Evolutionary conservation across 495 filamentous ascomycete genomes (phyloP).

Genomic region (Xylaria grammica): DNA sequence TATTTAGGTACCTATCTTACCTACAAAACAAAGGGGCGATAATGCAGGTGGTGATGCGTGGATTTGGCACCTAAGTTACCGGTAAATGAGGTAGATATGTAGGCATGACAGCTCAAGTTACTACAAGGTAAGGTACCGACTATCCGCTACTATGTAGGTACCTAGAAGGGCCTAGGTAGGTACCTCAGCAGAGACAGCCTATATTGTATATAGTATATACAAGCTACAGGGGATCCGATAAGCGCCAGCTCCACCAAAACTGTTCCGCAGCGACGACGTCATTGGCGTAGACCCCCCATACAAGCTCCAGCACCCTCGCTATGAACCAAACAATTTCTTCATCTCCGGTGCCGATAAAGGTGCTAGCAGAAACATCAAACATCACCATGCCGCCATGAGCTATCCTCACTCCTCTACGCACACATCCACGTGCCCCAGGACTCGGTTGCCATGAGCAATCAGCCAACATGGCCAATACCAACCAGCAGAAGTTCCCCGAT

Average conservation of each 20-base stretch:
- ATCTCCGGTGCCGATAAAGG: conserved; percentile 3
- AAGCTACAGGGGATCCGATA: background rate
- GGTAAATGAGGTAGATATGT: too few relatives aligned
- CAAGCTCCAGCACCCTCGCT: background rate
- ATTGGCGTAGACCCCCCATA: conserved; percentile 14
- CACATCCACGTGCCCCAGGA: background rate
- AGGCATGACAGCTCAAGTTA: too few relatives aligned
- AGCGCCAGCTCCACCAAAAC: conserved; percentile 10
- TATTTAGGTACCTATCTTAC: too few relatives aligned
- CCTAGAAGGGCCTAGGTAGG: too few relatives aligned
- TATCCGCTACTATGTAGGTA: too few relatives aligned
- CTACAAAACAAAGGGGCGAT: too few relatives aligned
- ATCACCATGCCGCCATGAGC: conserved; percentile 10
- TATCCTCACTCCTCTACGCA: background rate
- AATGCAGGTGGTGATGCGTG: too few relatives aligned
- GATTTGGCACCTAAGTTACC: too few relatives aligned
- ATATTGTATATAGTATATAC: background rate
- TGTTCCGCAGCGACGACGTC: conserved; percentile 18
- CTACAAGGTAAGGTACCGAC: too few relatives aligned
- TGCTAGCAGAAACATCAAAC: background rate
- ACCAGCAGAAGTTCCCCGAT: conserved; percentile 64
- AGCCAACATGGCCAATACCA: conserved; percentile 54
- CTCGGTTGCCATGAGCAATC: conserved; percentile 13
- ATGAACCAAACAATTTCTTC: conserved; percentile 3
- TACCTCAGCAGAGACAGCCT: too few relatives aligned